Evolutionary conservation across 2,329 filamentous ascomycete genomes (phyloP), one percentile per base, ranked within the genome.

Genomic region (Exophiala dermatitidis): DNA sequence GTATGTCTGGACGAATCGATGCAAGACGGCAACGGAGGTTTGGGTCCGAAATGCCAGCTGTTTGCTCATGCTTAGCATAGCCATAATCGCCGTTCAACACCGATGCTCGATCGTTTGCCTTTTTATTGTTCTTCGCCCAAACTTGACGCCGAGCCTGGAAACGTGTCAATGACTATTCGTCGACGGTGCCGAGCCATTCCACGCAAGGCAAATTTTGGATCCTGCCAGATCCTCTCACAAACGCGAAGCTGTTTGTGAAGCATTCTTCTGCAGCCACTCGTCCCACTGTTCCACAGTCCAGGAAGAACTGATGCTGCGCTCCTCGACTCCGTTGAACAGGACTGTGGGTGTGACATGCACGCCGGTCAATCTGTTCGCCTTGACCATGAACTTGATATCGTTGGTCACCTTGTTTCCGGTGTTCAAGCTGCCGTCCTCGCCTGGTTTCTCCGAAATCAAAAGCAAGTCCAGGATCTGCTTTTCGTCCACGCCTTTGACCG

Each of bases 301-400:
- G 28, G 83, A 79, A 53, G 86, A 91, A 59, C 83, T 85, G 60
- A 95, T 86, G 47, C 85, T 82, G 60, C 81, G 82, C 65, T 87
- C 86, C 46, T 94, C 84, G 28, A 94, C 80, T 0, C 90, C 72
- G 70, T 97, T 83, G 68, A 94, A 90, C 46, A 95, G 77, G 19
- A 91, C 89, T 0, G 90, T 96, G 1, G 91, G 91, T 40, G 88
- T 91, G 38, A 96, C 88, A 73, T 97, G 91, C 41, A 95, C 82
- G 8, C 90, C 86, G 5, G 87, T 79, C 61, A 93, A 71, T 41
- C 91, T 76, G 64, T 88, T 77, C 46, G 71, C 71, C 78, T 90
- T 94, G 57, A 91, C 82, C 64, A 91, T 74, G 46, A 88, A 71
- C 76, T 95, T 96, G 51, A 96, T 70, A 69, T 95, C 89, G 67